Base-by-base conservation (phyloP, 2,329 filamentous ascomycete genomes). In the Fusarium udum region DNA sequence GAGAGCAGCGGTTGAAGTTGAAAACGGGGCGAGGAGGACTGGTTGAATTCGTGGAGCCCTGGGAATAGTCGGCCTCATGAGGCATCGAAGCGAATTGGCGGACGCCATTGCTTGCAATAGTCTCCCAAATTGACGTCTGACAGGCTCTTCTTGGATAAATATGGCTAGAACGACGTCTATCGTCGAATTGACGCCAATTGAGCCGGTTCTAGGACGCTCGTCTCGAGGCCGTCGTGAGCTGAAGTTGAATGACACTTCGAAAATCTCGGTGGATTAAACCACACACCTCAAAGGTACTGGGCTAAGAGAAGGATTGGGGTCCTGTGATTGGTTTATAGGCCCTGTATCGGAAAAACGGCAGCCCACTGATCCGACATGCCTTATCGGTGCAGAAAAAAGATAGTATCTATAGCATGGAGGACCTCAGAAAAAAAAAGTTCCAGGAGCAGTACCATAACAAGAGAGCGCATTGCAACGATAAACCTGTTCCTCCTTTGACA, bases 41-140 rank as follows among this genome's bases (percentile, higher is more conserved):
- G 77, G 78, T 69, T 79, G 77, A 70, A 83, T 75, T 75, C 79
- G 79, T 75, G 80, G 77, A 75, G 79, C 75, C 73, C 78, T 74
- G 53, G 78, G 73, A 61, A 81, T 75, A 72, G 78, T 69, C 55
- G 82, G 80, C 79, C 80, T 80, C 62, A 80, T 79, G 76, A 85
- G 85, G 81, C 80, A 84, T 78, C 81, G 85, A 72, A 83, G 81
- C 73, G 80, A 84, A 75, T 79, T 83, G 71, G 74, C 77, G 69
- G 83, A 81, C 43, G 83, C 83, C 83, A 85, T 85, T 63, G 65
- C 72, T 48, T 56, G 57, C 36, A 63, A 46, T 36, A 51, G 28
- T 55, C 42, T 57, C 43, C 61, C 46, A 36, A 39, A 31, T 37
- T 40, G 43, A 34, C 39, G 32, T 40, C 45, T 34, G 36, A 57